Conservation (phyloP, 2,329 filamentous ascomycete genomes). For the Oidium heveae region DNA sequence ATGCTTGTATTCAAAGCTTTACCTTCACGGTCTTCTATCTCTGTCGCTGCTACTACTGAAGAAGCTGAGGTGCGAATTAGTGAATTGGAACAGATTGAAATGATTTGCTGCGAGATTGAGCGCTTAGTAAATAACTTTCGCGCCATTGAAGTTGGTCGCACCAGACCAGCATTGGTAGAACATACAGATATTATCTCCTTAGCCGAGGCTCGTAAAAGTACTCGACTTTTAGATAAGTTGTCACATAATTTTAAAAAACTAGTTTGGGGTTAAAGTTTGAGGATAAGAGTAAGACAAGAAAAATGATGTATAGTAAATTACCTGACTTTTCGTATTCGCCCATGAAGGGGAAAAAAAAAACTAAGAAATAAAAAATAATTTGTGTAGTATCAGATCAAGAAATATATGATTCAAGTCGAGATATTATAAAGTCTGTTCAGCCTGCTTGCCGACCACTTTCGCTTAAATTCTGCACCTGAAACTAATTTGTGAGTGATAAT, state of each 20-base stretch:
- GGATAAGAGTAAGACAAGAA: too few species aligned
- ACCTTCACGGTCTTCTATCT: conserved; percentile 19
- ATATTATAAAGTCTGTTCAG: too few species aligned
- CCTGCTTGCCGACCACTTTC: too few species aligned
- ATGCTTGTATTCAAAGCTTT: conserved; percentile 31
- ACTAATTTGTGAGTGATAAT: too few species aligned
- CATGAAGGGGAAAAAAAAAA: too few species aligned
- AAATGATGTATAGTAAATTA: too few species aligned
- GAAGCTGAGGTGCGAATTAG: conserved; percentile 6
- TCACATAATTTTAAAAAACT: conserved; percentile 83
- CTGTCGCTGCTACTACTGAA: conserved; percentile 2
- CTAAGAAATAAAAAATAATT: too few species aligned
- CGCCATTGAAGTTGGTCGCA: conserved; percentile 13
- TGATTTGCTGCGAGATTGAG: conserved; percentile 55
- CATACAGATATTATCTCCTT: conserved; percentile 54
- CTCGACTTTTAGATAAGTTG: conserved; percentile 62
- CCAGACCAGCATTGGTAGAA: conserved; percentile 23
- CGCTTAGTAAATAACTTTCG: conserved; percentile 30
- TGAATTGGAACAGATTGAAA: conserved; percentile 13
- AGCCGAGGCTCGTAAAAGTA: conserved; percentile 65
- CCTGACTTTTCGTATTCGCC: too few species aligned
- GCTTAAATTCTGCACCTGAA: too few species aligned
- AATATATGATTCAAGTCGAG: too few species aligned
- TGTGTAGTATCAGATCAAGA: too few species aligned
- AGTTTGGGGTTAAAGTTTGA: conserved; percentile 44